Percentiles rank a stretch among this genome's conserved stretches.
These are phyloP conservation scores for Monascus ruber DNA, from an alignment of 2,329 filamentous ascomycete genomes.

Conservation along the genomic window DNA sequence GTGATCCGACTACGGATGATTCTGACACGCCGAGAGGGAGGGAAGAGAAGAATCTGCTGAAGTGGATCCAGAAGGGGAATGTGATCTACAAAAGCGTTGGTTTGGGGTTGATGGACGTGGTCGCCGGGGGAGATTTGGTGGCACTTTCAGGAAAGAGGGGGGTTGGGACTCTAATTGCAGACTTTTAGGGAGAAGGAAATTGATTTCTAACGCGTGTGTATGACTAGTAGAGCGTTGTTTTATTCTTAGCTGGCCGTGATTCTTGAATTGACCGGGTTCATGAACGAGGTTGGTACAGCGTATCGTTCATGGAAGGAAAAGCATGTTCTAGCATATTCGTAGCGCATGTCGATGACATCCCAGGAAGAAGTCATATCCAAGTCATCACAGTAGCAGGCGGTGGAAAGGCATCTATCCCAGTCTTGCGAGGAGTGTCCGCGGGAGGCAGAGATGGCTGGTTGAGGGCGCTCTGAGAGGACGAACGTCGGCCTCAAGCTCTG, in stretches of 20 bases:
- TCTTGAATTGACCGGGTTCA: too few relatives aligned
- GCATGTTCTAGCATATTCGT: background rate
- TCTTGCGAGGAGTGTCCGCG: too few relatives aligned
- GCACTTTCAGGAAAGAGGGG: slow-evolving; percentile 43
- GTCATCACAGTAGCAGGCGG: too few relatives aligned
- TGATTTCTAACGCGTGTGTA: background rate
- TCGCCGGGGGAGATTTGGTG: slow-evolving; percentile 49
- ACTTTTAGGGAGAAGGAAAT: slow-evolving; percentile 21
- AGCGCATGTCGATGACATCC: background rate
- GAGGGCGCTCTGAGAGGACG: too few relatives aligned
- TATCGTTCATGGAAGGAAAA: background rate
- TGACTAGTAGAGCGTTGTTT: background rate
- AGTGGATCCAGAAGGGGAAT: slow-evolving; percentile 53
- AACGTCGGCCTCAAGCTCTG: too few relatives aligned
- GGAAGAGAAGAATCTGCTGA: slow-evolving; percentile 35
- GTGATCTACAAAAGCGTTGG: slow-evolving; percentile 62
- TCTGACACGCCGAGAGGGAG: slow-evolving; percentile 16
- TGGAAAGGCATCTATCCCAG: too few relatives aligned
- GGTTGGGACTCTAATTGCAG: slow-evolving; percentile 40
- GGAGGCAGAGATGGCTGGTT: too few relatives aligned
- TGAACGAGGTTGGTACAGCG: too few relatives aligned
- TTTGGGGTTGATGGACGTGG: slow-evolving; percentile 56
- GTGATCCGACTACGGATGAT: slow-evolving; percentile 13
- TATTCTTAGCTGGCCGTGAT: too few relatives aligned
- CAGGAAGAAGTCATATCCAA: too few relatives aligned